These are phyloP conservation scores for Cornus florida DNA, from an alignment of 148 eudicot genomes.

Conservation along the genomic window DNA sequence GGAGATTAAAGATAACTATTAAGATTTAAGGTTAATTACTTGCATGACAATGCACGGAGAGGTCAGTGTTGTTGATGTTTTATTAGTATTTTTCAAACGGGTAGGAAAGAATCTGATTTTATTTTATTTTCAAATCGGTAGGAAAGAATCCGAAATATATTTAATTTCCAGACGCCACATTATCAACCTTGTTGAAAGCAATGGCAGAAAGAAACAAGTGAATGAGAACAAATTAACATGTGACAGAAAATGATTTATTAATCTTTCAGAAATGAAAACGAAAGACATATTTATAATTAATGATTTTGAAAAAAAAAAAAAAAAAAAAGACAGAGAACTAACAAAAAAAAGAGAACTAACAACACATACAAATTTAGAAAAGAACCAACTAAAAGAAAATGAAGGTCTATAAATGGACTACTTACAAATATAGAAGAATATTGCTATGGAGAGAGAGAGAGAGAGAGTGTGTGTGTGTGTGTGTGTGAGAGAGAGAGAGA, in stretches of 20 bases:
- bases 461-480: not conserved
- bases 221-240: not conserved
- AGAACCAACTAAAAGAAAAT: too few relatives aligned
- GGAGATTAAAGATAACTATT: not conserved
- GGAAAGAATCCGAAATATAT: too few relatives aligned
- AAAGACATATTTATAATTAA: too few relatives aligned
- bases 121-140: not conserved
- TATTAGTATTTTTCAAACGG: not conserved
- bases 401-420: not conserved
- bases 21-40: not conserved
- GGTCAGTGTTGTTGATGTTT: not conserved
- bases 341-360: not conserved
- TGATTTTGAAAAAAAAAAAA: too few relatives aligned
- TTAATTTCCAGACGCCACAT: not conserved
- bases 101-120: too few relatives aligned
- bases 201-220: not conserved
- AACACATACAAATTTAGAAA: too few relatives aligned
- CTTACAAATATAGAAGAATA: not conserved
- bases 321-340: too few relatives aligned
- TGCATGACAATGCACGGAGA: conserved; percentile 13
- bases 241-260: not conserved
- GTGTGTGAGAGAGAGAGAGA: not conserved
- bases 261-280: too few relatives aligned
- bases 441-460: not conserved
- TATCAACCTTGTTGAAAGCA: not conserved